These are phyloP conservation scores for Salvia splendens DNA, from an alignment of 257 asterid genomes.

Conservation along the genomic window DNA sequence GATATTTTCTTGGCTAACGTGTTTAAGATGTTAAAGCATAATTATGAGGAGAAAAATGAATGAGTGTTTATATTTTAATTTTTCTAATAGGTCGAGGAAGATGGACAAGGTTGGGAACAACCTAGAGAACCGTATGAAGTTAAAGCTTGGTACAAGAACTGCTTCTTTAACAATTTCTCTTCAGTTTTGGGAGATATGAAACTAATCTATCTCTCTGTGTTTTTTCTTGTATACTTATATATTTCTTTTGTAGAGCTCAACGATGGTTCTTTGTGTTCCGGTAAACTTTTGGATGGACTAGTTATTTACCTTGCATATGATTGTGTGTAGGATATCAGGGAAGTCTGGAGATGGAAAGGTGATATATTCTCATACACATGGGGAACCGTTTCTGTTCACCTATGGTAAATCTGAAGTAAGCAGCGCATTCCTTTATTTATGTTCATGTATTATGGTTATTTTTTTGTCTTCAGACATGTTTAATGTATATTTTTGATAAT, in stretches of 20 bases:
- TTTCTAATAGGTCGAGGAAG: conserved; percentile 66
- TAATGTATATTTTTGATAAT: background rate
- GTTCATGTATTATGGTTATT: background rate
- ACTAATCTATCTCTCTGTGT: background rate
- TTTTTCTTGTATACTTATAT: background rate
- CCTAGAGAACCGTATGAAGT: conserved; percentile 96
- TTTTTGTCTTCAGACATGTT: conserved; percentile 9
- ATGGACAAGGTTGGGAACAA: conserved; percentile 96
- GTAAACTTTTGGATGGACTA: background rate
- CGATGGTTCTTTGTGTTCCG: background rate
- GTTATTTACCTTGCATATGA: conserved; percentile 4
- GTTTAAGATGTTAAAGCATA: background rate
- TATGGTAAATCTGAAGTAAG: conserved; percentile 89
- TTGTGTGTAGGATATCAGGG: conserved; percentile 69
- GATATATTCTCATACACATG: conserved; percentile 55
- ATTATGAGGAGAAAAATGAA: conserved; percentile 2
- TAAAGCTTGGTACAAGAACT: conserved; percentile 69
- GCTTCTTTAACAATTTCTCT: conserved; percentile 21
- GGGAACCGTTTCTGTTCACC: conserved; percentile 81
- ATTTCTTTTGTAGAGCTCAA: conserved; percentile 7
- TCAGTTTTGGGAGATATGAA: conserved; percentile 15
- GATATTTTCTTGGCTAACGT: conserved; percentile 5
- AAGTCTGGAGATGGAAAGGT: conserved; percentile 76
- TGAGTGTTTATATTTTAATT: conserved; percentile 27
- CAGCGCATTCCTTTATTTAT: conserved; percentile 15